phyloP scores from a whole-genome alignment of 805 yeast species.

The Candida saitoana region DNA sequence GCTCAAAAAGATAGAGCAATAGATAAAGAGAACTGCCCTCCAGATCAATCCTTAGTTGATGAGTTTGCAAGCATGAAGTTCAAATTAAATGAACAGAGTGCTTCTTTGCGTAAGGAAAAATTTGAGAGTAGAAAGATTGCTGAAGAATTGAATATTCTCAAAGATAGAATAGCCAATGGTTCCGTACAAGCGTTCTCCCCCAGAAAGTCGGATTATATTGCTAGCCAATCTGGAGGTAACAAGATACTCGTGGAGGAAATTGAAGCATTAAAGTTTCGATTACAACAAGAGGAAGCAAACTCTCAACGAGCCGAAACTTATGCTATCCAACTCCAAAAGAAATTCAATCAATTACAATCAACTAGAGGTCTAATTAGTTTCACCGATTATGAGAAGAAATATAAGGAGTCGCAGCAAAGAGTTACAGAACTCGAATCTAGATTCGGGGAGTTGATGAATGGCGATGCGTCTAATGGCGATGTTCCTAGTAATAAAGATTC shows the following conservation, averaged over 20 bases:
- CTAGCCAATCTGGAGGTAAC: conserved; percentile 4
- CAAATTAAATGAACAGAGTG: conserved; percentile 50
- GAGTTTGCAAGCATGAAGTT: conserved; percentile 49
- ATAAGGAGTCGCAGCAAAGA: conserved; percentile 31
- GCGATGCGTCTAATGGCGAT: conserved; percentile 6
- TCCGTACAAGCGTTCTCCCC: conserved; percentile 16
- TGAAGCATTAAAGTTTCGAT: conserved; percentile 42
- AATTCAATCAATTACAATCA: conserved; percentile 38
- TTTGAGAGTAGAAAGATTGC: conserved; percentile 43
- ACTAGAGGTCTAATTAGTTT: conserved; percentile 32
- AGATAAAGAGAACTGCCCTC: conserved; percentile 38
- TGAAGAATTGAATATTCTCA: conserved; percentile 57
- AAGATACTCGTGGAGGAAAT: conserved; percentile 38
- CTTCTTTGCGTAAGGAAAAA: conserved; percentile 44
- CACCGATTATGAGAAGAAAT: conserved; percentile 35
- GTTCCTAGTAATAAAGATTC: conserved; percentile 6
- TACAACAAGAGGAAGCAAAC: conserved; percentile 50
- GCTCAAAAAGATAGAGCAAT: conserved; percentile 9
- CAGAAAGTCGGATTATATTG: conserved; percentile 23
- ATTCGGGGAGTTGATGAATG: conserved; percentile 21
- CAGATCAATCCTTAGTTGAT: conserved; percentile 30
- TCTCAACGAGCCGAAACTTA: conserved; percentile 49
- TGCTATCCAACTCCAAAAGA: conserved; percentile 42
- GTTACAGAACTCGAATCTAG: conserved; percentile 29
- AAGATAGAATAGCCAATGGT: conserved; percentile 64